Base-by-base conservation (phyloP, 2,329 filamentous ascomycete genomes). In the Ramichloridium luteum region DNA sequence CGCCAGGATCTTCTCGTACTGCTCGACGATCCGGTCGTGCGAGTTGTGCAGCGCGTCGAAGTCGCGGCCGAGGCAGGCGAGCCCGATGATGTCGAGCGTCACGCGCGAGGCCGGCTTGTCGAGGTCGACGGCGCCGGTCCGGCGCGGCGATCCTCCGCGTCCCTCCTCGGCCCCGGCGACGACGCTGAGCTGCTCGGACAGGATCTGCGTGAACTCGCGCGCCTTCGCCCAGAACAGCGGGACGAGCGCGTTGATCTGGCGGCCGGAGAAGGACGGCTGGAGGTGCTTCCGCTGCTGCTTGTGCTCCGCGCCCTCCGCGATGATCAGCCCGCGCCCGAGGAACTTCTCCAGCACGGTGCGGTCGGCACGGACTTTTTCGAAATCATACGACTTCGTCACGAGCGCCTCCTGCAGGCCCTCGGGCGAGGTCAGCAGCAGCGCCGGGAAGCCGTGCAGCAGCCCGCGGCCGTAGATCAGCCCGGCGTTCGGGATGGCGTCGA, bases 191-290 rank as follows among this genome's bases (percentile, higher is more conserved):
- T 23, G 8, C 8, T 23, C n/a, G 8, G 40, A 34, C 2, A 57
- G 38, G 18, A 43, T 45, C 13, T 49, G 40, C 5, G 51, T 44
- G 47, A 64, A 50, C 36, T 67, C 64, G 5, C 49, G 45, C 1
- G 59, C 54, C 38, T 67, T 68, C n/a, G 38, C 38, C 64, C 64
- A 68, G 20, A 23, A 23, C 20, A 23, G 20, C 8, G 20, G 20
- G 20, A 23, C n/a, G 20, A 23, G 20, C 20, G 8, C 20, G 51
- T 88, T 90, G 52, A 90, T 64, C 48, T 90, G 81, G 12, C 83
- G 70, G 50, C 82, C 90, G 10, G 74, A 68, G 53, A 93, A 93
- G 2, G 82, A 81, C 0, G 83, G 83, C 60, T 77, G 72, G 11
- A 93, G 69, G 35, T 77, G 74, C 51, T 79, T 84, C 28, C 85